A percentile compares a stretch with the other conserved stretches of the same genome.
Conservation (phyloP, 2,329 filamentous ascomycete species). For the Drechslera avenae region DNA sequence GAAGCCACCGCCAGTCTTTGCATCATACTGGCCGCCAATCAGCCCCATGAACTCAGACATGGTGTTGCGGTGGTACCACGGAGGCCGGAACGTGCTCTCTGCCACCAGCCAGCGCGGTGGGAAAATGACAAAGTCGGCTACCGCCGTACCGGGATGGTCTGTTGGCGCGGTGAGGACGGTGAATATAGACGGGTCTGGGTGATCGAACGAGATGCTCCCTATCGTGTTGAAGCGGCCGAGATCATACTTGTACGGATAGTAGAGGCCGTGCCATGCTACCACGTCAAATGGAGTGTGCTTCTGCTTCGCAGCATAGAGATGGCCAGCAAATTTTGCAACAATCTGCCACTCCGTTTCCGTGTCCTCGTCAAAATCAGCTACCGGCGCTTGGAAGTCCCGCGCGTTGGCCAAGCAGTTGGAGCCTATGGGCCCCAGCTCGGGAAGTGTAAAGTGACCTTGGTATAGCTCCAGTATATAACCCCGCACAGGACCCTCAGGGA, state of each 20-base stretch:
- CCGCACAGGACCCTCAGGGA: constrained; percentile 64
- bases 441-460: constrained; percentile 67
- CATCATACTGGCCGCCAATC: constrained; percentile 67
- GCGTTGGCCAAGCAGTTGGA: constrained; percentile 69
- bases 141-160: constrained; percentile 57
- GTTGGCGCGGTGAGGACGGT: constrained; percentile 69
- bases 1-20: constrained; percentile 63
- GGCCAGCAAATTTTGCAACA: constrained; percentile 66
- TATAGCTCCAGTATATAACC: constrained; percentile 73
- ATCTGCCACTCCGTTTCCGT: constrained; percentile 63
- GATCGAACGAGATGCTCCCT: constrained; percentile 64
- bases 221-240: constrained; percentile 63
- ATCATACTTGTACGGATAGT: constrained; percentile 65
- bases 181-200: constrained; percentile 70
- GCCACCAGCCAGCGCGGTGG: constrained; percentile 72
- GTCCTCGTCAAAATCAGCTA: constrained; percentile 62
- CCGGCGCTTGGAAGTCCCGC: constrained; percentile 68
- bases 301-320: constrained; percentile 65
- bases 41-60: constrained; percentile 74
- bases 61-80: constrained; percentile 73
- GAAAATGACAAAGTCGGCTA: constrained; percentile 75
- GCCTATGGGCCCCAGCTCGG: constrained; percentile 69
- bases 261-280: constrained; percentile 74
- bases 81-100: constrained; percentile 72
- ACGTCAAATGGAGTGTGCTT: constrained; percentile 72